Evolutionary conservation across 1,284 basidiomycete genomes (phyloP).

Genomic region (Sphaerobolus stellatus): DNA sequence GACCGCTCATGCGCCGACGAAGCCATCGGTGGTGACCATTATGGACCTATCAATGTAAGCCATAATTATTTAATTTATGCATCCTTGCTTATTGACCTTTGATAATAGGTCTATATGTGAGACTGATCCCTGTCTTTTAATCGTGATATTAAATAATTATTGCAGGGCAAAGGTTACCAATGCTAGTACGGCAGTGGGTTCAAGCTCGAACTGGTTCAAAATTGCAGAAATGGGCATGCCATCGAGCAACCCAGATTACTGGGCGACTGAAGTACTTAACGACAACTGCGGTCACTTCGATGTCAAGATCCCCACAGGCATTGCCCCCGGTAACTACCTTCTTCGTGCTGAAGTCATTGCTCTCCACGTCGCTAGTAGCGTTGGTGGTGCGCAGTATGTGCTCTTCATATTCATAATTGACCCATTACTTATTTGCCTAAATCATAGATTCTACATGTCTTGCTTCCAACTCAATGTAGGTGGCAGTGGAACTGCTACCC

Average conservation of each 20-base stretch:
- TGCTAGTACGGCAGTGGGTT: slow-evolving; percentile 45
- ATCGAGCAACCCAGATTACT: slow-evolving; percentile 49
- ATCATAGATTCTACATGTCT: slow-evolving; percentile 47
- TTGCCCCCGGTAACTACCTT: slow-evolving; percentile 51
- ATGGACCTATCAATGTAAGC: slow-evolving; percentile 42
- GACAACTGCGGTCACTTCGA: slow-evolving; percentile 54
- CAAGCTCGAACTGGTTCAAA: slow-evolving; percentile 51
- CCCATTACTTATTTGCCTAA: background rate
- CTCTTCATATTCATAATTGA: background rate
- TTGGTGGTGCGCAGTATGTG: slow-evolving; percentile 44
- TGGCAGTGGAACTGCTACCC: slow-evolving; percentile 40
- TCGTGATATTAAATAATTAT: background rate
- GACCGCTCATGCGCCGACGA: slow-evolving; percentile 48
- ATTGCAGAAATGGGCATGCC: slow-evolving; percentile 48
- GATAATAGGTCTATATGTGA: slow-evolving; percentile 2
- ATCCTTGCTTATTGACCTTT: background rate
- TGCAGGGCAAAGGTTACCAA: slow-evolving; percentile 50
- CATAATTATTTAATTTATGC: background rate
- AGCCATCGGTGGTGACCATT: slow-evolving; percentile 51
- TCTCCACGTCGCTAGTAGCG: slow-evolving; percentile 44
- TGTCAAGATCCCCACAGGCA: slow-evolving; percentile 45
- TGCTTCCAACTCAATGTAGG: slow-evolving; percentile 50
- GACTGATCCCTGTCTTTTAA: background rate
- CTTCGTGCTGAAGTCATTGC: slow-evolving; percentile 55
- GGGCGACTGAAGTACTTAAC: slow-evolving; percentile 35